Percentiles rank a stretch among this genome's conserved stretches.
Evolutionary conservation across 78 protist genomes (phyloP).

Genomic region (Protostelium mycophagum): DNA sequence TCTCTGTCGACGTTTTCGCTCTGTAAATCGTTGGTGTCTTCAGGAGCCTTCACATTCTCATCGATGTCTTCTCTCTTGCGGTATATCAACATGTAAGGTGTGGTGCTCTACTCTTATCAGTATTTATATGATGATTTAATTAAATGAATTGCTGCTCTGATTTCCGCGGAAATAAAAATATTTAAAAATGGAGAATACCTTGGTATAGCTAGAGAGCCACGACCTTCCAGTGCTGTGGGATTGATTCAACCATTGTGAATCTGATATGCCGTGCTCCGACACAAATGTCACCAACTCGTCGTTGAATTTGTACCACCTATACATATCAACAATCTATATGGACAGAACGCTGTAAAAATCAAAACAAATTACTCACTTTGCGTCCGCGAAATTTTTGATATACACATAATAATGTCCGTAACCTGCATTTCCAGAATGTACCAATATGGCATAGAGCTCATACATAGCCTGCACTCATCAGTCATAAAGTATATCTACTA

Average conservation of each 20-base stretch:
- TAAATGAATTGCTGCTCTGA: background rate
- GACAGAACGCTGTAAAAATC: no score
- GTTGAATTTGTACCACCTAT: slow-evolving; percentile 19
- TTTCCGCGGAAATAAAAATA: background rate
- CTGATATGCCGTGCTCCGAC: slow-evolving; percentile 21
- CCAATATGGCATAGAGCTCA: slow-evolving; percentile 13
- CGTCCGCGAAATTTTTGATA: slow-evolving; percentile 5
- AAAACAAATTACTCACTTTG: slow-evolving; percentile 4
- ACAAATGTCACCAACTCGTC: background rate
- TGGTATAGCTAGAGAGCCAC: slow-evolving; percentile 25
- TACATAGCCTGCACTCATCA: background rate
- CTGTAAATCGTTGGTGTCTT: no score
- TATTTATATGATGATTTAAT: no score
- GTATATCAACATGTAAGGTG: slow-evolving; percentile 80
- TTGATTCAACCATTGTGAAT: background rate
- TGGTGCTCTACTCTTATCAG: no score
- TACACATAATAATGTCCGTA: slow-evolving; percentile 8
- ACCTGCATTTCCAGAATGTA: slow-evolving; percentile 9
- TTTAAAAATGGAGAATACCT: no score
- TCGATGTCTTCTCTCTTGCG: slow-evolving; percentile 9
- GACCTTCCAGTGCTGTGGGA: background rate
- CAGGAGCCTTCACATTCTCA: no score
- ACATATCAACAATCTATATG: background rate
- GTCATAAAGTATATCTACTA: no score
- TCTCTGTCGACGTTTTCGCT: background rate